phyloP scores from a whole-genome alignment of 805 yeast genomes.

The Hanseniaspora clermontiae region DNA sequence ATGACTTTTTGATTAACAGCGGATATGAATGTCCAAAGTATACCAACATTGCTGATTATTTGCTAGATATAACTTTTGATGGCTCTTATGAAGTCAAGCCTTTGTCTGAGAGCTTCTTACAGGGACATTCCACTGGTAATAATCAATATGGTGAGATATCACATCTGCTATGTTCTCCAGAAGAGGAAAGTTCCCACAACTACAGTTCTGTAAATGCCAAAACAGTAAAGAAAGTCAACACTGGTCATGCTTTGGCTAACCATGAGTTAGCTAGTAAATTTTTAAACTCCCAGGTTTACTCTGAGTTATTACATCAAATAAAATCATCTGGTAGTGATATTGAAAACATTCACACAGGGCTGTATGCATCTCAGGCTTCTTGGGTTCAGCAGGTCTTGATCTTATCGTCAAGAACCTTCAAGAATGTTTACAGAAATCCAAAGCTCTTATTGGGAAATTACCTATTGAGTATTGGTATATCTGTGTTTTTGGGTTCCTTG shows the following conservation, averaged over 20 bases:
- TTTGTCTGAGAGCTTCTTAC: constrained; percentile 16
- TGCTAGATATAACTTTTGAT: constrained; percentile 80
- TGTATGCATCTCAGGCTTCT: constrained; percentile 34
- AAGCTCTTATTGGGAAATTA: constrained; percentile 77
- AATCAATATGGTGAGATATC: constrained; percentile 70
- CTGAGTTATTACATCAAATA: constrained; percentile 7
- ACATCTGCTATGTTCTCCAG: constrained; percentile 18
- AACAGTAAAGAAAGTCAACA: not conserved
- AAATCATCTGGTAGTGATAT: constrained; percentile 13
- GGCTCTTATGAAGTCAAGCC: constrained; percentile 15
- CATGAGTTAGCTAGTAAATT: constrained; percentile 9
- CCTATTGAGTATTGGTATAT: constrained; percentile 60
- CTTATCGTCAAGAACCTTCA: constrained; percentile 75
- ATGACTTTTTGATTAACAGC: constrained; percentile 57
- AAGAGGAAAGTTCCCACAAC: constrained; percentile 15
- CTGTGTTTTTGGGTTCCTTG: constrained; percentile 70
- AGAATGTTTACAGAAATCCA: constrained; percentile 86
- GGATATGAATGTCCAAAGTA: constrained; percentile 82
- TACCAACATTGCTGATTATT: constrained; percentile 84
- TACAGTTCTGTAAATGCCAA: not conserved
- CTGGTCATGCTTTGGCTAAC: not conserved
- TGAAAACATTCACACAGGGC: constrained; percentile 25
- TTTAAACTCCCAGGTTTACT: constrained; percentile 6
- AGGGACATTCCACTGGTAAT: constrained; percentile 36
- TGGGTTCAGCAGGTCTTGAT: constrained; percentile 56